Conservation (phyloP, 345 rosid species). For the Sisymbrium altissimum region DNA sequence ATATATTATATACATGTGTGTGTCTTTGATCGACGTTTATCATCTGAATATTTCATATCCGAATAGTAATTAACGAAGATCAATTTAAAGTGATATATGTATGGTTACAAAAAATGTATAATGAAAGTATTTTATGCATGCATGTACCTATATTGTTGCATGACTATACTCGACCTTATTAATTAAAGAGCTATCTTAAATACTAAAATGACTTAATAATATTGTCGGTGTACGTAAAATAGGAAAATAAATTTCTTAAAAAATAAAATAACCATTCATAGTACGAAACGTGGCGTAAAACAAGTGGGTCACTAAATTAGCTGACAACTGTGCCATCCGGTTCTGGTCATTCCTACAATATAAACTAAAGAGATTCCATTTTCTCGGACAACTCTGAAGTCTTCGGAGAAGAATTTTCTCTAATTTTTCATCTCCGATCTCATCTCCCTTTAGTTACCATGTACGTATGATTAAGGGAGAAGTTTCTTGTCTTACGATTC, state of each 20-base stretch:
- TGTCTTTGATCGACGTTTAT: not conserved
- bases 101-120: not conserved
- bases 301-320: not conserved
- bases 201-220: no score
- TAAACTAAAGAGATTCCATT: not conserved
- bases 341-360: not conserved
- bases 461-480: not conserved
- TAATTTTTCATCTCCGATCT: not conserved
- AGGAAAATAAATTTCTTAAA: not conserved
- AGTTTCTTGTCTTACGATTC: not conserved
- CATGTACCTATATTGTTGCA: not conserved
- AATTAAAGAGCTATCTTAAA: no score
- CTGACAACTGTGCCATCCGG: slow-evolving; percentile 13
- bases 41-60: not conserved
- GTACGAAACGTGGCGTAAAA: not conserved
- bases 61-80: not conserved
- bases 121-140: not conserved
- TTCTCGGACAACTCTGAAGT: slow-evolving; percentile 2
- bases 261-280: not conserved
- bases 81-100: not conserved
- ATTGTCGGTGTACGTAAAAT: slow-evolving; percentile 18
- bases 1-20: not conserved
- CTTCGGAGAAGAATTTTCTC: not conserved
- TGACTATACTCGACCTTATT: no score
- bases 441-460: not conserved